Evolutionary conservation across 2,329 filamentous ascomycete genomes (phyloP).

Genomic region (Fusarium austroafricanum): DNA sequence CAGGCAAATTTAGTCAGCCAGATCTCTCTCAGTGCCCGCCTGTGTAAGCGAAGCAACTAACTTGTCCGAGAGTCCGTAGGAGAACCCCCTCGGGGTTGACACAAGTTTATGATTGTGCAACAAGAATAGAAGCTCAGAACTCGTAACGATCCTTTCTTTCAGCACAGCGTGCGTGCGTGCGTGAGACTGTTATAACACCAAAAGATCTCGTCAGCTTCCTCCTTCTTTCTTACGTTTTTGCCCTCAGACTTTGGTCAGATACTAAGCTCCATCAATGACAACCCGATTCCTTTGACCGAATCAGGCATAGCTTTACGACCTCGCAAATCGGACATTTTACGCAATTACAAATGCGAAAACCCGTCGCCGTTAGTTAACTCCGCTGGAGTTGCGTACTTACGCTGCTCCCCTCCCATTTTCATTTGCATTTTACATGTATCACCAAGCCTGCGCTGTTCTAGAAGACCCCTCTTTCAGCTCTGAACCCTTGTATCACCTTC

Average conservation of each 20-base stretch:
- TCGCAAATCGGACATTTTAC: slow-evolving; percentile 44
- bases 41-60: slow-evolving; percentile 34
- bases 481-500: slow-evolving; percentile 9
- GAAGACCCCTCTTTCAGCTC: slow-evolving; percentile 4
- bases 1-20: slow-evolving; percentile 22
- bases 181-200: slow-evolving; percentile 3
- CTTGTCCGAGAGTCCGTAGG: slow-evolving; percentile 18
- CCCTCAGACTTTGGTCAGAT: slow-evolving; percentile 26
- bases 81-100: neutral
- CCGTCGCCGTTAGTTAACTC: slow-evolving; percentile 38
- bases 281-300: slow-evolving; percentile 11
- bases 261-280: neutral
- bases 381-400: slow-evolving; percentile 23
- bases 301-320: slow-evolving; percentile 20
- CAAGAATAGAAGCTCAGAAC: slow-evolving; percentile 6
- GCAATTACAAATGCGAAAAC: slow-evolving; percentile 39
- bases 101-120: slow-evolving; percentile 8
- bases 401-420: slow-evolving; percentile 18
- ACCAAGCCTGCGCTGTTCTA: slow-evolving; percentile 4
- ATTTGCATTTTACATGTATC: slow-evolving; percentile 17
- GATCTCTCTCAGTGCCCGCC: slow-evolving; percentile 6
- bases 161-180: neutral
- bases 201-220: slow-evolving; percentile 23
- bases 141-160: neutral
- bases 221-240: slow-evolving; percentile 10